Evolutionary conservation across 108 stramenopile genomes (phyloP), one percentile per base, ranked within the genome.

Genomic region (Licmophora abbreviata): DNA sequence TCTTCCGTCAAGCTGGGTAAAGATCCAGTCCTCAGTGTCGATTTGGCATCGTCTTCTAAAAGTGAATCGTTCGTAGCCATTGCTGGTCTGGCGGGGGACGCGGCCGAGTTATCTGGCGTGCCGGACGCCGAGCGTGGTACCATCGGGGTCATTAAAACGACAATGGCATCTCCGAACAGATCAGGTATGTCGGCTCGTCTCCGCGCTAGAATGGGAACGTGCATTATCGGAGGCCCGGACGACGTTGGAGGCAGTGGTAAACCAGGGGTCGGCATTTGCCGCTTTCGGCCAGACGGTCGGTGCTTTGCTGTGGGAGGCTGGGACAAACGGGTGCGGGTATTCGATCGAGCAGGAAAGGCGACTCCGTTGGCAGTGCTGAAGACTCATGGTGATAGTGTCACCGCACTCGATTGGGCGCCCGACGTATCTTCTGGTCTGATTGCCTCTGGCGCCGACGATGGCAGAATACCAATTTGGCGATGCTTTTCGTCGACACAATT

Each of bases 271-370:
- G 63, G 65, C 0, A 60, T 69, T 14, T 71, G 77, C 44, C 79
- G 77, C 3, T 91, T 91, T 64, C 79, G 85, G 23, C 81, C 83
- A 9, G 88, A 83, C 61, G 82, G 75, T 28, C 74, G 83, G 9
- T 27, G 86, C 1, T 84, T 80, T 63, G 89, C 83, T 1, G 82
- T 84, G 8, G 89, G 85, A 42, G 89, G 89, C 14, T 91, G 89
- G 89, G 89, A 91, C 64, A 46, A 66, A 30, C 64, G 89, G 18
- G 56, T 80, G 22, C 79, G 89, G 12, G 44, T 91, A 21, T 85
- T 80, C 54, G 71, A 74, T 50, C 46, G 88, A 35, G 52, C 66
- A 10, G 55, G 57, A 15, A 62, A 60, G 4, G 64, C 70, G 18
- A 26, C 29, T n/a, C 79, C 79, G 3, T 58, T 85, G 68, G 88